Evolutionary conservation across 2,329 filamentous ascomycete species (phyloP).

Genomic region (Chalaropsis thielavioides): DNA sequence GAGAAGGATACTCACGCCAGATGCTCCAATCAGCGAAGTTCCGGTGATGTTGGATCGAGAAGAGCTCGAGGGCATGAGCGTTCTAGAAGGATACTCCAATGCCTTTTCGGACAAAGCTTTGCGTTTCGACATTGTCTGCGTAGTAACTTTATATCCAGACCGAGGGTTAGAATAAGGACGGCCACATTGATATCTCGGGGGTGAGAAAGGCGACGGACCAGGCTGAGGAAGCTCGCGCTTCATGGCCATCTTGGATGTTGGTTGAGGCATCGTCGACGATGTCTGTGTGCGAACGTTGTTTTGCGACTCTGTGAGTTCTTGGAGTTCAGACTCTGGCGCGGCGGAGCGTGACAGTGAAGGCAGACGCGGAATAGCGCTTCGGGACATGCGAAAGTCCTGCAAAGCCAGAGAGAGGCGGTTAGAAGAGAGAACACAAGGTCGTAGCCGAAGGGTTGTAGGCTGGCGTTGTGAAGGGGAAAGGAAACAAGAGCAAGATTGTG

Average conservation of each 20-base stretch:
- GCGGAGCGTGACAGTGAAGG: conserved; percentile 21
- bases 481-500: neutral
- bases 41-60: conserved; percentile 33
- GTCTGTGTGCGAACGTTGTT: conserved; percentile 37
- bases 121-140: conserved; percentile 43
- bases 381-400: conserved; percentile 12
- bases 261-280: conserved; percentile 20
- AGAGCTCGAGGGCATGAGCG: conserved; percentile 29
- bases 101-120: conserved; percentile 43
- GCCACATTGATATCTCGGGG: neutral
- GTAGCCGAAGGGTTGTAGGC: neutral
- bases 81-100: conserved; percentile 34
- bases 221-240: conserved; percentile 39
- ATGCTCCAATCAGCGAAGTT: conserved; percentile 21
- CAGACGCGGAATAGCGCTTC: conserved; percentile 17
- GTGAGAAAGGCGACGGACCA: conserved; percentile 24
- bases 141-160: conserved; percentile 16
- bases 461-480: neutral
- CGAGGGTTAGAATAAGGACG: neutral
- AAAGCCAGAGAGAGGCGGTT: neutral
- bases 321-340: conserved; percentile 24
- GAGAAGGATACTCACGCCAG: conserved; percentile 15
- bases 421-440: neutral
- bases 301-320: conserved; percentile 46
- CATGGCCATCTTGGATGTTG: conserved; percentile 27